These are phyloP conservation scores for Suhomyces emberorum DNA, from an alignment of 805 yeast genomes.

Conservation along the genomic window DNA sequence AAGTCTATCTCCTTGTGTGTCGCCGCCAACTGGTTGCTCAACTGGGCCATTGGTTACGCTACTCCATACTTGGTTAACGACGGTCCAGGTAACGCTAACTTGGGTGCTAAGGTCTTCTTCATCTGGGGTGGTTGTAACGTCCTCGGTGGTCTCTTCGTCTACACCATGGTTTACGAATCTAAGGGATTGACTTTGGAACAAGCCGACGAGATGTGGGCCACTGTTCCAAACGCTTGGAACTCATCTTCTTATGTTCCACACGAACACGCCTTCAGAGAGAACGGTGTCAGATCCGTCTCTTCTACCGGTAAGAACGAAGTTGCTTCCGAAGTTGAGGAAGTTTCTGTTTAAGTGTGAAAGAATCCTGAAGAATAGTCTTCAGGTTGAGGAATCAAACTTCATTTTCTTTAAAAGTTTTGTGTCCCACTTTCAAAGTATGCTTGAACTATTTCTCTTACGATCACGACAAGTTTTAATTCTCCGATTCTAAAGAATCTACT, in stretches of 20 bases:
- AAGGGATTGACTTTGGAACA: constrained; percentile 42
- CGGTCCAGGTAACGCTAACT: constrained; percentile 37
- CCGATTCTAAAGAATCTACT: constrained; percentile 4
- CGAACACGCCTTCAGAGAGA: constrained; percentile 33
- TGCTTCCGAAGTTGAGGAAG: constrained; percentile 26
- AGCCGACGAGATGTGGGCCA: constrained; percentile 38
- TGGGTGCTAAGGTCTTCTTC: constrained; percentile 41
- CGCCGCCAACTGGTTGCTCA: constrained; percentile 43
- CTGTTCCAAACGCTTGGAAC: constrained; percentile 32
- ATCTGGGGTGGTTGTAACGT: constrained; percentile 43
- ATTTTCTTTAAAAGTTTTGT: neutral
- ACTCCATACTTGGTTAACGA: constrained; percentile 41
- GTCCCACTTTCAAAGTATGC: neutral
- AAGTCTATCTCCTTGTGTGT: constrained; percentile 39
- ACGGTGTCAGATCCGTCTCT: constrained; percentile 10
- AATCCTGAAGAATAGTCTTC: neutral
- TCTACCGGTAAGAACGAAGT: constrained; percentile 22
- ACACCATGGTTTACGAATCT: constrained; percentile 35
- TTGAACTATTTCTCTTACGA: neutral
- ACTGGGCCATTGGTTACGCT: constrained; percentile 40
- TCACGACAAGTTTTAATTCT: constrained; percentile 1
- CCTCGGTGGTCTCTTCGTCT: constrained; percentile 32
- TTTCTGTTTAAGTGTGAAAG: constrained; percentile 17
- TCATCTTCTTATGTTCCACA: constrained; percentile 31
- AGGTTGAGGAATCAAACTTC: neutral